These are phyloP conservation scores for Podila horticola DNA, from an alignment of 192 early-diverging fungal genomes.

Conservation along the genomic window DNA sequence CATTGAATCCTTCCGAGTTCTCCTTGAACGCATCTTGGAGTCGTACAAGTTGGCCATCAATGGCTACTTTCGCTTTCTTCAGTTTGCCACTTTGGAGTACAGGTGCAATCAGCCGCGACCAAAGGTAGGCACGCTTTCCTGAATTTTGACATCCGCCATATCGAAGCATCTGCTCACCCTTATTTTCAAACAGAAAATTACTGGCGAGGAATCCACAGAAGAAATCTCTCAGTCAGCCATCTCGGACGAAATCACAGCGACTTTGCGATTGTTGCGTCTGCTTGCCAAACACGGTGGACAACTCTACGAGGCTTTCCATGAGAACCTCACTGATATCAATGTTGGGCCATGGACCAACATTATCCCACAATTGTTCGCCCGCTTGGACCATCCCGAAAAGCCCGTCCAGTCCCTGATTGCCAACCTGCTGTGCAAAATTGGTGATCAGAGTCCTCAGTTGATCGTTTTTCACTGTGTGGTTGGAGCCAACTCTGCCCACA, in stretches of 20 bases:
- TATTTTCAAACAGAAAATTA: slow-evolving; percentile 36
- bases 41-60: slow-evolving; percentile 33
- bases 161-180: too few relatives aligned
- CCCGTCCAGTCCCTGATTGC: slow-evolving; percentile 63
- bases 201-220: slow-evolving; percentile 21
- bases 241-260: slow-evolving; percentile 63
- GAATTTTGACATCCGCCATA: too few relatives aligned
- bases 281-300: slow-evolving; percentile 69
- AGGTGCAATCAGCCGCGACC: slow-evolving; percentile 25
- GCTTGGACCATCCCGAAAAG: slow-evolving; percentile 70
- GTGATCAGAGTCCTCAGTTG: slow-evolving; percentile 65
- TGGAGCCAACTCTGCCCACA: slow-evolving; percentile 57
- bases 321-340: slow-evolving; percentile 50
- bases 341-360: slow-evolving; percentile 70
- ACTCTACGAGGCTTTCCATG: slow-evolving; percentile 56
- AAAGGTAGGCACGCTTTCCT: slow-evolving; percentile 22
- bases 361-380: slow-evolving; percentile 81
- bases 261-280: slow-evolving; percentile 70
- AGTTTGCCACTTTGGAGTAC: slow-evolving; percentile 38
- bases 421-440: slow-evolving; percentile 70
- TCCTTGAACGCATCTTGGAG: slow-evolving; percentile 31
- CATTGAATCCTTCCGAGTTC: slow-evolving; percentile 18
- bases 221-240: slow-evolving; percentile 34
- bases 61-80: slow-evolving; percentile 46
- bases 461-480: slow-evolving; percentile 76